Base-by-base conservation (phyloP, 176 grass and related monocot species). In the Oryza longistaminata region DNA sequence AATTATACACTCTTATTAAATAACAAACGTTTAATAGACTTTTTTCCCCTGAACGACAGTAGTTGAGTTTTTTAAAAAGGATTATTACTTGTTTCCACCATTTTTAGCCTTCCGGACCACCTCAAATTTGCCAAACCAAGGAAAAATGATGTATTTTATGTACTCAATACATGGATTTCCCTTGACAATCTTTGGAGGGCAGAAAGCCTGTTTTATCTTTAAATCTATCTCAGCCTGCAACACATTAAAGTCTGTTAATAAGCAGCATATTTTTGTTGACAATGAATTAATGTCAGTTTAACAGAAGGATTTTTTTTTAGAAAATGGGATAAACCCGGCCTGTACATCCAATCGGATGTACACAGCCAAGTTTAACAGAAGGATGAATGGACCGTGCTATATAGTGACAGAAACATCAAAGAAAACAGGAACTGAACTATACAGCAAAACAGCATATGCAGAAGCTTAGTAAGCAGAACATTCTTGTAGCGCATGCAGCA, bases 191-290 rank as follows among this genome's bases (percentile, higher is more conserved):
- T 76, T 83, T 58, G 95, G 93, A 66, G 92, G 92, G 67, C 95
- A 98, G 66, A 88, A 95, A 12, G 93, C 95, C 85, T 95, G 92
- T 65, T 95, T 98, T 95, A 93, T 93, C 68, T 98, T 98, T 87
- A 91, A 61, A 67, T 93, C 95, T 42, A 98, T 93, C 53, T 95
- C 87, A 42, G 87, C 95, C 95, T 93, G 87, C 71, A 80, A 88
- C 45, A 48, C 45, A 12, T 48, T 52, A 73, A 71, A 66, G 33
- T 53, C 64, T 13, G 21, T 46, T 16, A 5, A 9, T 50, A 27
- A 66, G 11, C 16, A 24, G 34, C 27, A 16, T 11, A 81, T 81
- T 11, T 42, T 75, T 17, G 21, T 49, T 48, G 45, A 48, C 37
- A 64, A 80, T 33, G 60, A 29, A 15, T 48, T 48, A 48, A 48